Evolutionary conservation across 257 asterid species (phyloP).

Genomic region (Fraxinus excelsior): DNA sequence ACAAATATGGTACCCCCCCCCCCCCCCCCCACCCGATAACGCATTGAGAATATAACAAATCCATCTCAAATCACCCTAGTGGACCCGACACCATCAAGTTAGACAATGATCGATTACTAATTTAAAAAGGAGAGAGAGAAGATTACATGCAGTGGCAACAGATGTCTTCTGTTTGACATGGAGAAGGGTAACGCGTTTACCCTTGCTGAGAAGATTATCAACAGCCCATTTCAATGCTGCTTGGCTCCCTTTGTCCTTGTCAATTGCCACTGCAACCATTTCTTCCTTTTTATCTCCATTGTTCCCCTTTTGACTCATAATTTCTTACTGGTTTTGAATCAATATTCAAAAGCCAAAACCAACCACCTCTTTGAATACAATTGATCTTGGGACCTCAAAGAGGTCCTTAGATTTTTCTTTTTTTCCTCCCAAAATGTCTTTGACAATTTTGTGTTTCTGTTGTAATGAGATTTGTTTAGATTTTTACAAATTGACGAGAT

Average conservation of each 20-base stretch:
- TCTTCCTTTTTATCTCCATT: conserved; percentile 25
- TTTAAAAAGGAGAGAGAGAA: neutral
- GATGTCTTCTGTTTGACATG: conserved; percentile 11
- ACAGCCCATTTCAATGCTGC: conserved; percentile 12
- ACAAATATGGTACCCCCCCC: neutral
- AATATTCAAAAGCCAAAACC: neutral
- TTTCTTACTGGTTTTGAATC: neutral
- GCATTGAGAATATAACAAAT: neutral
- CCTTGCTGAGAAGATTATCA: too few species aligned
- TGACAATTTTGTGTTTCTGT: neutral
- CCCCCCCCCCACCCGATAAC: too few species aligned
- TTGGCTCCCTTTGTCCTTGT: conserved; percentile 36
- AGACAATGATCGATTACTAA: neutral
- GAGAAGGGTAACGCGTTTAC: too few species aligned
- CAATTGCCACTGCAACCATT: conserved; percentile 34
- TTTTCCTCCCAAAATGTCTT: neutral
- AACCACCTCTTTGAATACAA: neutral
- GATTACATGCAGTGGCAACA: conserved; percentile 27
- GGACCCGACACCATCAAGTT: neutral
- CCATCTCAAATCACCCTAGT: neutral
- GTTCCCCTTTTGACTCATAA: conserved; percentile 22
- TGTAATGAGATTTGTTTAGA: neutral
- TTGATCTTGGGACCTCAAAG: neutral
- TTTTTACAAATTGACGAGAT: neutral
- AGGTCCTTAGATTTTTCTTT: neutral